Evolutionary conservation across 495 filamentous ascomycete species (phyloP).

Genomic region (Penicillium cosmopolitanum): DNA sequence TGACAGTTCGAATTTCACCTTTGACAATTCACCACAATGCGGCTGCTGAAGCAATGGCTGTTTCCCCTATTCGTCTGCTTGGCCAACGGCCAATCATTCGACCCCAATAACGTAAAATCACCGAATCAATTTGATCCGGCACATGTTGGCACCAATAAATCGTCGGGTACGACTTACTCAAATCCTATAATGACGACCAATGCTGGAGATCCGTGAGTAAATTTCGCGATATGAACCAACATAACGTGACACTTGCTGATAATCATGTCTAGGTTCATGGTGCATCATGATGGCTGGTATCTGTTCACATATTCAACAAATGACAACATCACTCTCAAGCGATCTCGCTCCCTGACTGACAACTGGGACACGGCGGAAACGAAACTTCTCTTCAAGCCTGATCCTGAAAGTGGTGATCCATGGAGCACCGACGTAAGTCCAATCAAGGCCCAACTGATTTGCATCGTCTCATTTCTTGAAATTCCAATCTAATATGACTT

Average conservation of each 20-base stretch:
- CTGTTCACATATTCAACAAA: slow-evolving; percentile 37
- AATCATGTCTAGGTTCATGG: slow-evolving; percentile 8
- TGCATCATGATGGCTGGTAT: slow-evolving; percentile 34
- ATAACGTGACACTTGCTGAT: not conserved
- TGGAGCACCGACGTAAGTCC: slow-evolving; percentile 30
- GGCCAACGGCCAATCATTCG: not conserved
- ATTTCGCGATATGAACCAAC: slow-evolving; percentile 26
- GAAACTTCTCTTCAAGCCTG: slow-evolving; percentile 46
- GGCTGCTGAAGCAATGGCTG: too few relatives aligned
- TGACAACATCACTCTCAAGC: slow-evolving; percentile 34
- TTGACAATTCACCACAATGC: too few relatives aligned
- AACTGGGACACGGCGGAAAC: slow-evolving; percentile 31
- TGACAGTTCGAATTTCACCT: too few relatives aligned
- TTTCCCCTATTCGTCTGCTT: not conserved
- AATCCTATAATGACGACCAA: slow-evolving; percentile 35
- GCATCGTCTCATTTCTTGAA: not conserved
- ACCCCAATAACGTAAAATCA: not conserved
- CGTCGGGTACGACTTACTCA: slow-evolving; percentile 34
- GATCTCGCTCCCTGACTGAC: slow-evolving; percentile 34
- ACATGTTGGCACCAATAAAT: slow-evolving; percentile 6
- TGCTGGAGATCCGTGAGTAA: slow-evolving; percentile 28
- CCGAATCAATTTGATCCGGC: not conserved
- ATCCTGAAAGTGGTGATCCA: slow-evolving; percentile 38
- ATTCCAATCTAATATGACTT: not conserved
- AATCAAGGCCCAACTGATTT: not conserved